A percentile compares a stretch with the other conserved stretches of the same genome.
Evolutionary conservation across 805 yeast species (phyloP).

Genomic region (Hanseniaspora clermontiae): DNA sequence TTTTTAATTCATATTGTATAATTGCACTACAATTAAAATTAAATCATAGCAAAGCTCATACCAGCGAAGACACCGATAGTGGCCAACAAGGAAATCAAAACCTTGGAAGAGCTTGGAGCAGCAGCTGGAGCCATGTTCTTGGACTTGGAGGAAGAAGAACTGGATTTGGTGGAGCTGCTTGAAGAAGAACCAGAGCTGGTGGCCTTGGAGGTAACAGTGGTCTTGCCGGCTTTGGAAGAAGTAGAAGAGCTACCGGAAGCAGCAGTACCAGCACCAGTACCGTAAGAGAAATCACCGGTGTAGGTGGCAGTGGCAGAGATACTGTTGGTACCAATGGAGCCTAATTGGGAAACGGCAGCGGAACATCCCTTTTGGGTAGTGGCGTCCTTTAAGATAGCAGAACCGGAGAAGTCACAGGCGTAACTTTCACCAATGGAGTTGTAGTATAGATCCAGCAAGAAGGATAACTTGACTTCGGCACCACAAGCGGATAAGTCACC

Average conservation of each 20-base stretch:
- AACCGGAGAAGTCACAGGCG: constrained; percentile 60
- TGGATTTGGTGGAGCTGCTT: constrained; percentile 13
- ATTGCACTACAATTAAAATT: not conserved
- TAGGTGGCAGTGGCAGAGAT: constrained; percentile 26
- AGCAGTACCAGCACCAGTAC: constrained; percentile 17
- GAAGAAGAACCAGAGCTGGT: constrained; percentile 14
- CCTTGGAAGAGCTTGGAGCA: constrained; percentile 24
- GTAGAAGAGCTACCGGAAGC: not conserved
- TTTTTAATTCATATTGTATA: not conserved
- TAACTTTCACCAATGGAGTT: constrained; percentile 32
- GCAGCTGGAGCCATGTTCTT: constrained; percentile 21
- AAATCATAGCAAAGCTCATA: constrained; percentile 29
- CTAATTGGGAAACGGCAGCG: constrained; percentile 45
- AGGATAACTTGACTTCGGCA: constrained; percentile 51
- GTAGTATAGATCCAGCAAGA: constrained; percentile 54
- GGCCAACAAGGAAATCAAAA: constrained; percentile 24
- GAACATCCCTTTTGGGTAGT: constrained; percentile 44
- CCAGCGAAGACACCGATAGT: constrained; percentile 30
- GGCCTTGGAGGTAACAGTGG: constrained; percentile 15
- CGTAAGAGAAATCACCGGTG: constrained; percentile 22
- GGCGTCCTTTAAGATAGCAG: constrained; percentile 42
- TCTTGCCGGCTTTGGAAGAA: constrained; percentile 16
- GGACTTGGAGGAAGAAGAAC: constrained; percentile 19
- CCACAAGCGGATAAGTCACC: constrained; percentile 67
- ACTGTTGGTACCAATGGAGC: constrained; percentile 41